A percentile compares a stretch with the other conserved stretches of the same genome.
Evolutionary conservation across 495 filamentous ascomycete genomes (phyloP).

Genomic region (Chaetomium fimeti): DNA sequence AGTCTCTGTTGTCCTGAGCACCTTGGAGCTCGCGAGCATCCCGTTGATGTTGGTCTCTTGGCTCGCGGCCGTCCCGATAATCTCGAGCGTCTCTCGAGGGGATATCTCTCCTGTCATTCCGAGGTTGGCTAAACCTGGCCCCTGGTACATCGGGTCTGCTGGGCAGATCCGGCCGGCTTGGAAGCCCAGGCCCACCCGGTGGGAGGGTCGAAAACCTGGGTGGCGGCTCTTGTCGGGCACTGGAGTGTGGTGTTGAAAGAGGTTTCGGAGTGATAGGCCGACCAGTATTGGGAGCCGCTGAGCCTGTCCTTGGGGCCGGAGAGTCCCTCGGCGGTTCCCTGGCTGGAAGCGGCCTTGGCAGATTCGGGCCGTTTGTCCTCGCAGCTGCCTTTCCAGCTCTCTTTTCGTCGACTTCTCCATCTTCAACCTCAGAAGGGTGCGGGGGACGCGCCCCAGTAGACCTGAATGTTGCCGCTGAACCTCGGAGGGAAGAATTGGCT

Average conservation of each 20-base stretch:
- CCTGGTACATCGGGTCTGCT: slow-evolving; percentile 47
- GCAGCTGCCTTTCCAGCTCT: slow-evolving; percentile 37
- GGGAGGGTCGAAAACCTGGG: slow-evolving; percentile 40
- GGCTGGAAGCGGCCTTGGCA: slow-evolving; percentile 19
- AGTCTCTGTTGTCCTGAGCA: slow-evolving; percentile 39
- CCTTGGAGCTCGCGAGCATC: slow-evolving; percentile 40
- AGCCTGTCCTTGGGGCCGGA: slow-evolving; percentile 14
- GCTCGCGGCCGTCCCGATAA: slow-evolving; percentile 41
- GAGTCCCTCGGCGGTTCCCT: slow-evolving; percentile 20
- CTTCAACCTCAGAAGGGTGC: slow-evolving; percentile 62
- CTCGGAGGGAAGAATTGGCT: slow-evolving; percentile 34
- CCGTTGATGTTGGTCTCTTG: slow-evolving; percentile 33
- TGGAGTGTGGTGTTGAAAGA: slow-evolving; percentile 19
- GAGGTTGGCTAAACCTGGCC: slow-evolving; percentile 40
- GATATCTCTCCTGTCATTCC: slow-evolving; percentile 38
- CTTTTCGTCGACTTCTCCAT: slow-evolving; percentile 74
- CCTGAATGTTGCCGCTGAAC: slow-evolving; percentile 50
- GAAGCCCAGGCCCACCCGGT: slow-evolving; percentile 36
- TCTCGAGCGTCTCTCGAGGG: slow-evolving; percentile 32
- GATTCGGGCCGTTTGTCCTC: slow-evolving; percentile 18
- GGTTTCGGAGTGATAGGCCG: slow-evolving; percentile 28
- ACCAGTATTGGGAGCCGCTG: slow-evolving; percentile 15
- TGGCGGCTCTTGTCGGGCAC: slow-evolving; percentile 30
- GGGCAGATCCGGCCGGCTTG: slow-evolving; percentile 42
- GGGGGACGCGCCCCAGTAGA: slow-evolving; percentile 37